Evolutionary conservation across 2,329 filamentous ascomycete species (phyloP).

Genomic region (Aspergillus pseudoglaucus): DNA sequence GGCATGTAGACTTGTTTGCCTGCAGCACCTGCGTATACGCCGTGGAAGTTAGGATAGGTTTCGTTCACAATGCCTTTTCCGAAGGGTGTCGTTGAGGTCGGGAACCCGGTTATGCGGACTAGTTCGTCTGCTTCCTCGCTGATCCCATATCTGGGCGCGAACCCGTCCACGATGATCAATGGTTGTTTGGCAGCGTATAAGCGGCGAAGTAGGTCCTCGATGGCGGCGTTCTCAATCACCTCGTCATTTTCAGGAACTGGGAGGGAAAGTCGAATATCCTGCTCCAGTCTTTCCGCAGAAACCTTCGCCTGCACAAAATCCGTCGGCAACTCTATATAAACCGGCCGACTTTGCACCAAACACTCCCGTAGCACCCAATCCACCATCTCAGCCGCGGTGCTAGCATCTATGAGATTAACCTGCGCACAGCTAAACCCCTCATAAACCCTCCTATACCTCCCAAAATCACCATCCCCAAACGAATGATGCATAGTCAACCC

Average conservation of each 20-base stretch:
- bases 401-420: conserved; percentile 41
- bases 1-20: conserved; percentile 27
- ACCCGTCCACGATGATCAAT: conserved; percentile 48
- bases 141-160: conserved; percentile 40
- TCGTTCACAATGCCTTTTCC: conserved; percentile 50
- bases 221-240: conserved; percentile 1
- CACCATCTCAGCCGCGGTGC: conserved; percentile 44
- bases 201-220: conserved; percentile 34
- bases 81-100: conserved; percentile 43
- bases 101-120: conserved; percentile 39
- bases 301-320: conserved; percentile 42
- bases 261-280: conserved; percentile 7
- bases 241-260: conserved; percentile 10
- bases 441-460: conserved; percentile 46
- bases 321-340: conserved; percentile 50
- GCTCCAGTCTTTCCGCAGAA: conserved; percentile 14
- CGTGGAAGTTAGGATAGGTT: conserved; percentile 42
- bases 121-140: conserved; percentile 39
- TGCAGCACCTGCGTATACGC: conserved; percentile 43
- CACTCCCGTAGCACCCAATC: conserved; percentile 47
- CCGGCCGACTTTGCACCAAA: conserved; percentile 48
- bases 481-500: conserved; percentile 57
- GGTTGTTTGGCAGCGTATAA: conserved; percentile 44
- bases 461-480: conserved; percentile 54
- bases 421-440: conserved; percentile 46